These are phyloP conservation scores for Tetraselmis chui DNA, from an alignment of 139 green algal genomes.

Conservation along the genomic window DNA sequence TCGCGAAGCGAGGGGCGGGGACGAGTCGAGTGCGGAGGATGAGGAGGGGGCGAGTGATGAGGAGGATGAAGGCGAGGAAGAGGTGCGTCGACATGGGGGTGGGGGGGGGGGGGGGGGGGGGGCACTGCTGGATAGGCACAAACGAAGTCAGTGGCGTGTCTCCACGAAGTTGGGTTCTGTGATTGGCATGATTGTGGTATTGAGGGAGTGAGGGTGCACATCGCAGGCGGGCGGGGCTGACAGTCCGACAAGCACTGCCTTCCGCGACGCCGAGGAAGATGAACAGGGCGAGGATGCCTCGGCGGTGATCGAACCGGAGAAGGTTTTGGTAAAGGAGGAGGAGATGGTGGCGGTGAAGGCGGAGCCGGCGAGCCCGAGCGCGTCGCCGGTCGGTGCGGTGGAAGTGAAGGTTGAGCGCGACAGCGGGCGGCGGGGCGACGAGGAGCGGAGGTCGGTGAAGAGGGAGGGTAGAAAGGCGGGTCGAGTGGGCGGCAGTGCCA, in stretches of 20 bases:
- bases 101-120: background rate
- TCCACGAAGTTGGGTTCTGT: too few species aligned
- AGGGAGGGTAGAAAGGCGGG: too few species aligned
- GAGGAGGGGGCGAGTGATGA: background rate
- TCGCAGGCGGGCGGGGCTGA: background rate
- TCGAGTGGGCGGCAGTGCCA: too few species aligned
- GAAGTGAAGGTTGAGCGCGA: background rate
- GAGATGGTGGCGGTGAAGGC: background rate
- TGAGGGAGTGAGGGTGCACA: too few species aligned
- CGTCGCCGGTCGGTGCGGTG: background rate
- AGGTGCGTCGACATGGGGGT: background rate
- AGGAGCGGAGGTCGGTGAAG: background rate
- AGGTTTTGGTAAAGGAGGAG: background rate
- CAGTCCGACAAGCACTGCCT: too few species aligned
- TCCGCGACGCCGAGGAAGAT: background rate
- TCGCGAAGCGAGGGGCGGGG: constrained; percentile 7
- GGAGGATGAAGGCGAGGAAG: background rate
- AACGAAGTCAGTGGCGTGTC: too few species aligned
- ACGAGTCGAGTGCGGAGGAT: background rate
- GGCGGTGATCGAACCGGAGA: too few species aligned
- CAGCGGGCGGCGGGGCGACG: background rate
- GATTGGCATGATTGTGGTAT: too few species aligned
- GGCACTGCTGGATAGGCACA: background rate
- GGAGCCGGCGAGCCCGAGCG: background rate
- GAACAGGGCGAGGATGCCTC: background rate